Evolutionary conservation across 768 basidiomycete genomes (phyloP), one percentile per base, ranked within the genome.

Genomic region (Kwoniella europaea): DNA sequence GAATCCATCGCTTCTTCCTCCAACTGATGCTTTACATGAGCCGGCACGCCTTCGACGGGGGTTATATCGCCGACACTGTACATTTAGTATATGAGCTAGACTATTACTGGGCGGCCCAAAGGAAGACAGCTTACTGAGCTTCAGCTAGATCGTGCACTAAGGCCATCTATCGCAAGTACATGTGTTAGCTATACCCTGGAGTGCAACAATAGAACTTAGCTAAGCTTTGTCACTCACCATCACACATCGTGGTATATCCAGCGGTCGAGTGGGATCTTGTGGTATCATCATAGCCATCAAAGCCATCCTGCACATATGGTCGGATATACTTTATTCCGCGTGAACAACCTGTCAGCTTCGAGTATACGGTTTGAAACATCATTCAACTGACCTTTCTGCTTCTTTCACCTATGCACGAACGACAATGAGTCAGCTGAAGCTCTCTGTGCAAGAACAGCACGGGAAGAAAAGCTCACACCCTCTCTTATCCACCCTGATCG

Each of bases 141-240:
- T 99, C 96, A 6, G 95, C 95, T 15, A 99, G 88, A 84, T 99
- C 96, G 79, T 99, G 96, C 15, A 97, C 92, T 44, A 96, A 74
- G 20, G 89, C 89, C 88, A 98, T 90, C 92, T 94, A 9, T 15
- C 16, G 18, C 7, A 15, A 10, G 35, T 35, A 35, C 35, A 24
- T 35, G 10, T 50, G 10, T 50, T 50, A 50, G 46, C 46, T 50
- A 50, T 50, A 10, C 2, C 9, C 46, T 6, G 0, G 4, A 16
- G 13, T 50, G 10, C 13, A 4, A 16, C 46, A 50, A 18, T 10
- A 2, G 46, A 15, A 13, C 1, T 5, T 10, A 50, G 46, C 46
- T 50, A 50, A 50, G 10, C 7, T 50, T 4, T 10, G 46, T 15
- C 9, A 29, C 73, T 46, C 54, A 78, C 82, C 82, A 79, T 82